Conservation (phyloP, 2,329 filamentous ascomycete species). For the Seiridium unicorne region DNA sequence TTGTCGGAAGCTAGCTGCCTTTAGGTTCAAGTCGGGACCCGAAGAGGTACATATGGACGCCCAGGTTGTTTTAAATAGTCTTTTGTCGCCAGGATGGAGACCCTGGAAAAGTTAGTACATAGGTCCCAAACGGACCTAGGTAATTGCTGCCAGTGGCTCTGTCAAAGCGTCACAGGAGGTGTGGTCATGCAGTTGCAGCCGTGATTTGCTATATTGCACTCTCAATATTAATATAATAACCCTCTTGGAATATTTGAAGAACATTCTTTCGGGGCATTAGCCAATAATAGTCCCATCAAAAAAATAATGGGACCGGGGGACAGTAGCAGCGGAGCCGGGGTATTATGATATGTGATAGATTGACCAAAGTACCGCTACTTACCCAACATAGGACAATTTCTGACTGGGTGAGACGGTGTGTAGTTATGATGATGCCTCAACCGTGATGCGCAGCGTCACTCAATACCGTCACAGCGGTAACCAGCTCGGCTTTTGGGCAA, state of each 20-base stretch:
- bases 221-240: neutral
- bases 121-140: neutral
- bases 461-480: no score
- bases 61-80: neutral
- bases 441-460: no score
- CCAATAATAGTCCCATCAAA: neutral
- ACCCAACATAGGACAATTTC: no score
- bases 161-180: neutral
- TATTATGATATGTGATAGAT: neutral
- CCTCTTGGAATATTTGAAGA: neutral
- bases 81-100: no score
- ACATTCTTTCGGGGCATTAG: neutral
- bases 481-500: no score
- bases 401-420: no score
- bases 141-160: neutral
- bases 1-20: no score
- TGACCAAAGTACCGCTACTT: no score
- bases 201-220: neutral
- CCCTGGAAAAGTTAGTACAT: neutral
- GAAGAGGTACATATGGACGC: no score
- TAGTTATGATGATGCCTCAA: no score
- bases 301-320: neutral
- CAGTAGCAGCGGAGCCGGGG: neutral
- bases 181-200: neutral
- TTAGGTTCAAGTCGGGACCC: no score